These are phyloP conservation scores for Bothriochloa decipiens DNA, from an alignment of 176 grass and related monocot genomes.

Conservation along the genomic window DNA sequence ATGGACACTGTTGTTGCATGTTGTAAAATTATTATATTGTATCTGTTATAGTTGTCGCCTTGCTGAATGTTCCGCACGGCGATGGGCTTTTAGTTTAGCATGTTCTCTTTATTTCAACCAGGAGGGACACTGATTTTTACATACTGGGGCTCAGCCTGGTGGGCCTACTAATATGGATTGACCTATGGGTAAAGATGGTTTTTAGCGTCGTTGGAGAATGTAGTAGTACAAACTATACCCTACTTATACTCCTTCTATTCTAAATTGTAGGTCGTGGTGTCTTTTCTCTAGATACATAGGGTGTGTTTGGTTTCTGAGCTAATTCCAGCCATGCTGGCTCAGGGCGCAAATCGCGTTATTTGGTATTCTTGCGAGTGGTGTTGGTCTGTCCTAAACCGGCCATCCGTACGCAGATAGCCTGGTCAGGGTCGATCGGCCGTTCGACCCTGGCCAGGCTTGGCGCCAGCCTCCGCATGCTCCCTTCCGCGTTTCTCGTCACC, in stretches of 20 bases:
- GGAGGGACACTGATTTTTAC: neutral
- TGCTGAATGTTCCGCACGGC: neutral
- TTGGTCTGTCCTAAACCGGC: too few species aligned
- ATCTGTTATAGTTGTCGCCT: neutral
- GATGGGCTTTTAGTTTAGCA: conserved; percentile 16
- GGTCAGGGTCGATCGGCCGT: too few species aligned
- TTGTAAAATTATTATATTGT: conserved; percentile 27
- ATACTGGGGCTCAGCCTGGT: neutral
- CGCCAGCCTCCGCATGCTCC: too few species aligned
- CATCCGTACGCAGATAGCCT: too few species aligned
- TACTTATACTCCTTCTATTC: neutral
- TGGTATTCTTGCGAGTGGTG: too few species aligned
- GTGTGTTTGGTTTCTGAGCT: too few species aligned
- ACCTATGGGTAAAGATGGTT: neutral
- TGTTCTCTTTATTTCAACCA: neutral
- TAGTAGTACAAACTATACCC: neutral
- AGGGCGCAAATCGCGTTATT: too few species aligned
- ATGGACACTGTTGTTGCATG: neutral
- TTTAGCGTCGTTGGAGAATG: neutral
- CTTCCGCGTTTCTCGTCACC: too few species aligned
- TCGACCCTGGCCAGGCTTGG: too few species aligned
- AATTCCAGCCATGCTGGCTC: too few species aligned
- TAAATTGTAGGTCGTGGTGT: too few species aligned
- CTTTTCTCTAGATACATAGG: too few species aligned
- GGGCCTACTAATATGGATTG: neutral